phyloP scores from a whole-genome alignment of 2,329 filamentous ascomycete genomes.

The Aureobasidium melanogenum region DNA sequence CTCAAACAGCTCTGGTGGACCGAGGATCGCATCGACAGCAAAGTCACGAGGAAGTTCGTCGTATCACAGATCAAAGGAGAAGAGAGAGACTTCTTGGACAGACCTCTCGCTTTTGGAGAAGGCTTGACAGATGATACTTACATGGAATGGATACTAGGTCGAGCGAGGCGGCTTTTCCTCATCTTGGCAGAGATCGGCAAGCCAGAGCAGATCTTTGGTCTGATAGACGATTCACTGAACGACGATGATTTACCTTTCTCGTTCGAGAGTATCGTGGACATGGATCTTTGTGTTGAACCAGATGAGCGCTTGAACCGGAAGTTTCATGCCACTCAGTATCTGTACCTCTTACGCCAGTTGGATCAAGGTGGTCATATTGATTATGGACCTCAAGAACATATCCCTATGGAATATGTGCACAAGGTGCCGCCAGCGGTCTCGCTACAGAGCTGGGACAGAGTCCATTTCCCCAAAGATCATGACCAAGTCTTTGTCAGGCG shows the following conservation, averaged over 20 bases:
- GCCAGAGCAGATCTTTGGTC: constrained; percentile 64
- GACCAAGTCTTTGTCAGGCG: constrained; percentile 39
- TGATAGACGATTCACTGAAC: constrained; percentile 69
- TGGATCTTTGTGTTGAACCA: constrained; percentile 50
- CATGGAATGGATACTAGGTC: constrained; percentile 66
- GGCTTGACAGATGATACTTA: constrained; percentile 57
- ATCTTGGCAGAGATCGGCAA: constrained; percentile 61
- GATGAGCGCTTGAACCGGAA: constrained; percentile 57
- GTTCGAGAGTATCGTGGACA: constrained; percentile 54
- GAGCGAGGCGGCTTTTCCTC: constrained; percentile 61
- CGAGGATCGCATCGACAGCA: constrained; percentile 57
- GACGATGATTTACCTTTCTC: constrained; percentile 65
- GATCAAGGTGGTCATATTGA: constrained; percentile 51
- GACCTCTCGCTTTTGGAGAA: constrained; percentile 58
- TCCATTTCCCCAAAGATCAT: constrained; percentile 55
- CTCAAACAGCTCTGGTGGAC: constrained; percentile 61
- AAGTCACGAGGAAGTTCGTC: constrained; percentile 61
- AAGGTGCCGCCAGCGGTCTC: constrained; percentile 42
- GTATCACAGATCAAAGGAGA: constrained; percentile 54
- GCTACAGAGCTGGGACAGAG: constrained; percentile 47
- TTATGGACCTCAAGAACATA: constrained; percentile 59
- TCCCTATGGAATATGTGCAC: constrained; percentile 60
- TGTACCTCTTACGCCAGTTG: constrained; percentile 58
- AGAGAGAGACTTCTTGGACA: constrained; percentile 54
- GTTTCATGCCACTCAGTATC: constrained; percentile 63